Percentiles rank a stretch among this genome's conserved stretches.
These are phyloP conservation scores for Austroboletus novae-zelandiae DNA, from an alignment of 1,284 basidiomycete genomes.

Conservation along the genomic window DNA sequence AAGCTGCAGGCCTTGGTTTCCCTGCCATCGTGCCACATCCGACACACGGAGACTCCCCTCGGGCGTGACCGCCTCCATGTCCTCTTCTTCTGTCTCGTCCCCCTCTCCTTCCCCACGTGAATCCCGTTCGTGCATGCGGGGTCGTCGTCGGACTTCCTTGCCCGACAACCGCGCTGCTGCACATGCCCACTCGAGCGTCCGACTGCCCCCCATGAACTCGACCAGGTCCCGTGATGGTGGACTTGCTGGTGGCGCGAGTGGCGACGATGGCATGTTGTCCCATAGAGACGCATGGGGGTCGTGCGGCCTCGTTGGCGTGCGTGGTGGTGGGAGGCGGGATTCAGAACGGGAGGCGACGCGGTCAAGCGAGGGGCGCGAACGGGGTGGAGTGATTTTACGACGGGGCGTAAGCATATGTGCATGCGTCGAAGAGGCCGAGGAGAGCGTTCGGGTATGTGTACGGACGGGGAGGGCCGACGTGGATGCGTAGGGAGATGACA, in stretches of 20 bases:
- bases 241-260: slow-evolving; percentile 49
- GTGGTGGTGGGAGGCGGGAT: slow-evolving; percentile 44
- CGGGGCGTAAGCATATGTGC: slow-evolving; percentile 23
- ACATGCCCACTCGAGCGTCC: slow-evolving; percentile 73
- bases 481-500: slow-evolving; percentile 24
- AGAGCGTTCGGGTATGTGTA: slow-evolving; percentile 22
- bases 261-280: slow-evolving; percentile 74
- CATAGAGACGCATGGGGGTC: slow-evolving; percentile 45
- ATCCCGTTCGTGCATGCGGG: background rate
- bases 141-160: slow-evolving; percentile 14
- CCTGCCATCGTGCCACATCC: slow-evolving; percentile 7
- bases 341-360: slow-evolving; percentile 58
- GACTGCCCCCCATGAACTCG: slow-evolving; percentile 47
- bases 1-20: background rate
- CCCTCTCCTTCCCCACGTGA: slow-evolving; percentile 1
- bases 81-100: slow-evolving; percentile 37
- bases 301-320: slow-evolving; percentile 41
- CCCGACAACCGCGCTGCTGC: slow-evolving; percentile 48
- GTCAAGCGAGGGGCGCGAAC: slow-evolving; percentile 50
- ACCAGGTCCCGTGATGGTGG: slow-evolving; percentile 47
- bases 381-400: slow-evolving; percentile 28
- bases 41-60: slow-evolving; percentile 31
- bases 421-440: slow-evolving; percentile 11
- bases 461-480: slow-evolving; percentile 31
- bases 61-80: slow-evolving; percentile 41